A percentile compares a stretch with the other conserved stretches of the same genome.
phyloP scores from a whole-genome alignment of 495 filamentous ascomycete genomes.

The Zalerion maritima region DNA sequence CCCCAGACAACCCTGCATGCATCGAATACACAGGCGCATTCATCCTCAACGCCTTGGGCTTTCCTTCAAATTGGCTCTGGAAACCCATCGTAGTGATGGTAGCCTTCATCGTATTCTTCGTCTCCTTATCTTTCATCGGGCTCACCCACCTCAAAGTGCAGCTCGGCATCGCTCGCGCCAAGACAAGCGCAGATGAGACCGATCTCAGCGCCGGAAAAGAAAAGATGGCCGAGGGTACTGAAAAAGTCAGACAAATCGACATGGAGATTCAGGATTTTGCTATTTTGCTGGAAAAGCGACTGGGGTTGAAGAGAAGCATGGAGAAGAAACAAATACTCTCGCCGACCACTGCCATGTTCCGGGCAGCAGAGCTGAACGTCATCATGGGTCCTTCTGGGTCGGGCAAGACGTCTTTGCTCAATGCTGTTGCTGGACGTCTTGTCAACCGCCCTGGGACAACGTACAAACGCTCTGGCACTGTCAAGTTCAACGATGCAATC shows the following conservation, averaged over 20 bases:
- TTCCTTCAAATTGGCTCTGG: conserved; percentile 46
- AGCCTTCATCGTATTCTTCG: conserved; percentile 42
- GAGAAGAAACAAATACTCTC: conserved; percentile 44
- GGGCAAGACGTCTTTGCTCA: conserved; percentile 58
- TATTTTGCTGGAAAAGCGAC: conserved; percentile 46
- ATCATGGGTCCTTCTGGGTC: conserved; percentile 69
- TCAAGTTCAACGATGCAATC: conserved; percentile 51
- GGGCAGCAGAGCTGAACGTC: conserved; percentile 49
- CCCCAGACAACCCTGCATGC: conserved; percentile 49
- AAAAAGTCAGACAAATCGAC: conserved; percentile 40
- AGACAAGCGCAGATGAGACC: conserved; percentile 28
- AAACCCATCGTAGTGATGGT: conserved; percentile 46
- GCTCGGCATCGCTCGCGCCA: conserved; percentile 43
- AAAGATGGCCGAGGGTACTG: conserved; percentile 32
- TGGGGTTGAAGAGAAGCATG: conserved; percentile 25
- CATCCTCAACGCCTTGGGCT: conserved; percentile 48
- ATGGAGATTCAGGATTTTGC: conserved; percentile 47
- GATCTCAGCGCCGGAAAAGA: conserved; percentile 48
- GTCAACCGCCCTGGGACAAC: conserved; percentile 37
- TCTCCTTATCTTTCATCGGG: conserved; percentile 37
- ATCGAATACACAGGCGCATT: conserved; percentile 50
- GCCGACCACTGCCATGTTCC: conserved; percentile 45
- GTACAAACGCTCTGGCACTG: conserved; percentile 40
- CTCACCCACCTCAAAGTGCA: conserved; percentile 44
- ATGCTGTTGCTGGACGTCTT: conserved; percentile 50